Percentiles rank a stretch among this genome's conserved stretches.
Conservation (phyloP, 371 early-diverging fungal species). For the Chytridium lagenaria region DNA sequence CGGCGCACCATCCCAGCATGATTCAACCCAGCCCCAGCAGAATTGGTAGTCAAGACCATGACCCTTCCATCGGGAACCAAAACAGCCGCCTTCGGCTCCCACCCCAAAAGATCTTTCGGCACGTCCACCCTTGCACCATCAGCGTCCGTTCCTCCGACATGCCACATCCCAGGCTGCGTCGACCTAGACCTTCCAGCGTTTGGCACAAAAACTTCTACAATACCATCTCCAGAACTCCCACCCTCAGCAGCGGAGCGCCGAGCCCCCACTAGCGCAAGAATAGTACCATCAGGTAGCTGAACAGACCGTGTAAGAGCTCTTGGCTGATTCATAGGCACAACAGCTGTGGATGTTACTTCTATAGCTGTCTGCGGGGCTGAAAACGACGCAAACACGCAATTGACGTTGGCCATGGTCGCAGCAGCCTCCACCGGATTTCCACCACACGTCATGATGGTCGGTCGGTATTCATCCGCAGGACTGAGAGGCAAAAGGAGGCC, state of each 20-base stretch:
- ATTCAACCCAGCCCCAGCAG: too few species aligned
- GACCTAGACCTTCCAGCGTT: slow-evolving; percentile 48
- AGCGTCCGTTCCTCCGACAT: slow-evolving; percentile 15
- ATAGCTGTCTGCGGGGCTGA: background rate
- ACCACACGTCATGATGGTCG: slow-evolving; percentile 67
- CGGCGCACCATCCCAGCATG: too few species aligned
- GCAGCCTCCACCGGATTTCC: slow-evolving; percentile 41
- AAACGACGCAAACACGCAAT: background rate
- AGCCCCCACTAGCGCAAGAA: slow-evolving; percentile 68
- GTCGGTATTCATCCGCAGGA: slow-evolving; percentile 63
- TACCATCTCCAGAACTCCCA: slow-evolving; percentile 42
- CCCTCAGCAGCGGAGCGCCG: slow-evolving; percentile 66
- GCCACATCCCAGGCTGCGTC: slow-evolving; percentile 54
- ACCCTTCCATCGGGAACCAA: slow-evolving; percentile 67
- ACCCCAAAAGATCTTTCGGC: too few species aligned
- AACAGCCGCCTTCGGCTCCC: too few species aligned
- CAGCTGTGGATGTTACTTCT: background rate
- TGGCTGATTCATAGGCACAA: slow-evolving; percentile 9
- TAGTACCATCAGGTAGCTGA: slow-evolving; percentile 59
- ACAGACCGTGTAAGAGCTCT: slow-evolving; percentile 15
- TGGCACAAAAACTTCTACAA: slow-evolving; percentile 64
- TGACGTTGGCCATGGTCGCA: background rate
- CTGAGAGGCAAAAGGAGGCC: slow-evolving; percentile 64
- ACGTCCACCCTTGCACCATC: too few species aligned
- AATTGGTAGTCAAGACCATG: slow-evolving; percentile 41